Evolutionary conservation across 257 asterid genomes (phyloP).

Genomic region (Capsicum rhomboideum): DNA sequence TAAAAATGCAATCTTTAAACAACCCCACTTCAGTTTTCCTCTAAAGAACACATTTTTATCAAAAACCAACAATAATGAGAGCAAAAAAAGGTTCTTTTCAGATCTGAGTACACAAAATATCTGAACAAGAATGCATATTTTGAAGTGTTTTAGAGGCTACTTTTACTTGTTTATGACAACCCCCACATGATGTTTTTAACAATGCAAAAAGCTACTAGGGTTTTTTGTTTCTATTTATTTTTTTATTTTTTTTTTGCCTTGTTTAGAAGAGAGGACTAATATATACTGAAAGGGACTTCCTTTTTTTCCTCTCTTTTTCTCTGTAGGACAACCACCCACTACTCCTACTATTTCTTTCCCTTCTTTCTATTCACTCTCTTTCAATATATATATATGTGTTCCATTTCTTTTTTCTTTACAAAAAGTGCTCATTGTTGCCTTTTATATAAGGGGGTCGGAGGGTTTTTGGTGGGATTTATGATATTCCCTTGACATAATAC

Average conservation of each 20-base stretch:
- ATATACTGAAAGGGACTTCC: constrained; percentile 1
- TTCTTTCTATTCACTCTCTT: not conserved
- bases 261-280: not conserved
- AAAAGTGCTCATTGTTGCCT: not conserved
- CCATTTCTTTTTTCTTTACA: not conserved
- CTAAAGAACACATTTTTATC: not conserved
- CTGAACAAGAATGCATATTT: not conserved
- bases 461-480: not conserved
- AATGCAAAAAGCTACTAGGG: constrained; percentile 13
- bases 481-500: no score
- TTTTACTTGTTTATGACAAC: constrained; percentile 2
- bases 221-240: not conserved
- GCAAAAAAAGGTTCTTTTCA: not conserved
- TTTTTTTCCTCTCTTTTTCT: not conserved
- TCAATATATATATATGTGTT: not conserved
- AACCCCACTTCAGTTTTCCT: not conserved
- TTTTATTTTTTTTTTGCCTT: not conserved
- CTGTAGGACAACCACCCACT: constrained; percentile 11
- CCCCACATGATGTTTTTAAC: not conserved
- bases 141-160: not conserved
- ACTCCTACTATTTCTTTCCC: not conserved
- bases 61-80: constrained; percentile 5
- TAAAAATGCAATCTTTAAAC: not conserved
- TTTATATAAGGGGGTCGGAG: not conserved
- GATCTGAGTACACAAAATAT: not conserved